A percentile compares a stretch with the other conserved stretches of the same genome.
Conservation (phyloP, 768 basidiomycete species). For the Asterophora parasitica region DNA sequence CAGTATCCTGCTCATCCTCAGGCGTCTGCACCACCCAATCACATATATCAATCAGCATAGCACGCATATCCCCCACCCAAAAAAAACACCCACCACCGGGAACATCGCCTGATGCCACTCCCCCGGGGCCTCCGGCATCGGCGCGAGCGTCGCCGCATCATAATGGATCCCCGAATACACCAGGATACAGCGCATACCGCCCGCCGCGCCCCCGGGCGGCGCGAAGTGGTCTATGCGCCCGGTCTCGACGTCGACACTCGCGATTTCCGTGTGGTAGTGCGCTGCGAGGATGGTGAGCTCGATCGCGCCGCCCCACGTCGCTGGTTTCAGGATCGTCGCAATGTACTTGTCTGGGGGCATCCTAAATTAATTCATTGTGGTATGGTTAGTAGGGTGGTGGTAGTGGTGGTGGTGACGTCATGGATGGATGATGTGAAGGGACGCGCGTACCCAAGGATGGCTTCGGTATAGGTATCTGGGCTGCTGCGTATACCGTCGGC, state of each 20-base stretch:
- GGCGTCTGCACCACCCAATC: constrained; percentile 27
- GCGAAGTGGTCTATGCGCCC: constrained; percentile 84
- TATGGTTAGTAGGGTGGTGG: too few relatives aligned
- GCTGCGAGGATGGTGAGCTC: constrained; percentile 82
- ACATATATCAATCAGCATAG: too few relatives aligned
- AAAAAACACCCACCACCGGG: constrained; percentile 53
- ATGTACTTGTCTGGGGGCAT: constrained; percentile 71
- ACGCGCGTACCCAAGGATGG: constrained; percentile 71
- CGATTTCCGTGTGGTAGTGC: constrained; percentile 82
- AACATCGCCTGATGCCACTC: constrained; percentile 92
- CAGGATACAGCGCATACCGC: constrained; percentile 57
- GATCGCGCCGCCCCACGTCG: constrained; percentile 95
- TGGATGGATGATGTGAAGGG: background rate
- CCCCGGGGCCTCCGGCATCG: constrained; percentile 63
- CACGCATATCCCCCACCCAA: too few relatives aligned
- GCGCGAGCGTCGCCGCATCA: constrained; percentile 84
- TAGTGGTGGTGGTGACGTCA: background rate
- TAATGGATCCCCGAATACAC: constrained; percentile 97
- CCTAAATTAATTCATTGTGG: too few relatives aligned
- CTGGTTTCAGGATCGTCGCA: constrained; percentile 69
- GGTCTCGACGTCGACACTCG: constrained; percentile 87
- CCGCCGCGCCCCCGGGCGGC: constrained; percentile 38
- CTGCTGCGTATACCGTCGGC: constrained; percentile 76
- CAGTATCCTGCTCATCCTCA: constrained; percentile 39
- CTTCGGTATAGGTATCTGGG: constrained; percentile 73